Evolutionary conservation across 768 basidiomycete genomes (phyloP).

Genomic region (Hirschioporus abietinus): DNA sequence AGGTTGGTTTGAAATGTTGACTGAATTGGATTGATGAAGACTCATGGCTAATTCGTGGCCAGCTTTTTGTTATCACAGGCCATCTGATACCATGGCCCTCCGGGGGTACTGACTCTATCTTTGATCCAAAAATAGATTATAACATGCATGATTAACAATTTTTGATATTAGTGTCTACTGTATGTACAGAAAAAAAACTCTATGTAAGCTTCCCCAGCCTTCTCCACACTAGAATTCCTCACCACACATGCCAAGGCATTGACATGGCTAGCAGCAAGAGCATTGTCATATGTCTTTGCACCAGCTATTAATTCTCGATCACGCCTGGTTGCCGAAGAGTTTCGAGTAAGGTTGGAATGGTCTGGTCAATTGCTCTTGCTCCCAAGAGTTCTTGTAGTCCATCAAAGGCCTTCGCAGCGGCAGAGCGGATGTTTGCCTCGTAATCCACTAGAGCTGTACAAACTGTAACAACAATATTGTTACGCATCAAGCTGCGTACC

Average conservation of each 20-base stretch:
- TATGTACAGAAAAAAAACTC: slow-evolving; percentile 80
- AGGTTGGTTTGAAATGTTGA: no score
- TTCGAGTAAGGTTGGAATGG: slow-evolving; percentile 90
- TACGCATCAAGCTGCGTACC: no score
- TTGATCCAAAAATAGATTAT: no score
- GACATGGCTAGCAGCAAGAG: slow-evolving; percentile 70
- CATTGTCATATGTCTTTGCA: slow-evolving; percentile 50
- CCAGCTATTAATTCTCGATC: slow-evolving; percentile 74
- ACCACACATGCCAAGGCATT: slow-evolving; percentile 75
- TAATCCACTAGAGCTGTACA: slow-evolving; percentile 84
- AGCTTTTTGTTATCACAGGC: no score
- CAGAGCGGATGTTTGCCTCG: slow-evolving; percentile 77
- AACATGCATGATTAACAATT: no score
- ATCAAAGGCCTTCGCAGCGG: slow-evolving; percentile 88
- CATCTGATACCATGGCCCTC: no score
- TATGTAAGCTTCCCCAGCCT: slow-evolving; percentile 62
- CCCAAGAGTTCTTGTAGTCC: slow-evolving; percentile 90
- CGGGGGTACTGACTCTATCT: no score
- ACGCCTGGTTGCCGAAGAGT: slow-evolving; percentile 91
- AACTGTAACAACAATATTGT: slow-evolving; percentile 82
- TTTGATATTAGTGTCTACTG: no score
- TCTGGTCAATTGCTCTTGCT: slow-evolving; percentile 89
- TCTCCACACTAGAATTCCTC: slow-evolving; percentile 64
- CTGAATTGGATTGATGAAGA: no score
- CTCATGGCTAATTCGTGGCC: no score